Percentiles rank a stretch among this genome's conserved stretches.
These are phyloP conservation scores for Phytophthora quininea DNA, from an alignment of 352 stramenopile species.

Conservation along the genomic window DNA sequence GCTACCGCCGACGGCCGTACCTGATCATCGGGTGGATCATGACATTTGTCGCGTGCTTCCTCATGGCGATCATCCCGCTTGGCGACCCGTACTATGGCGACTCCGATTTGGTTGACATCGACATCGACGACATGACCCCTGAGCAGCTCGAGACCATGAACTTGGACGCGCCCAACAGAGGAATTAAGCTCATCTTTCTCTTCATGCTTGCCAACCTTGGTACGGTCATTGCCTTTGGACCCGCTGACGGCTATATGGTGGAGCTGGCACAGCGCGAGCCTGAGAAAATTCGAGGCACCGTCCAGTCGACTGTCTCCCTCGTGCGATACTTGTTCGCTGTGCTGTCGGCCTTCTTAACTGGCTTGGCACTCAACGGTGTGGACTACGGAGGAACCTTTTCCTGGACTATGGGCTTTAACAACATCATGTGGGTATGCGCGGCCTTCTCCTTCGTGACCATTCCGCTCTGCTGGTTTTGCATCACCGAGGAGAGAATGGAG, in stretches of 20 bases:
- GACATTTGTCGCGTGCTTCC: constrained; percentile 27
- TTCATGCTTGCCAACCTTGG: constrained; percentile 70
- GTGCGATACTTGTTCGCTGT: constrained; percentile 40
- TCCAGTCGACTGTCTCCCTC: constrained; percentile 35
- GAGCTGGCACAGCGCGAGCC: constrained; percentile 50
- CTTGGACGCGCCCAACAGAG: constrained; percentile 30
- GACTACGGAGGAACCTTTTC: constrained; percentile 49
- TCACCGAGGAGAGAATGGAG: constrained; percentile 30
- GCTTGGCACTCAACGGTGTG: constrained; percentile 38
- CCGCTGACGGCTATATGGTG: constrained; percentile 54
- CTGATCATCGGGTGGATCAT: constrained; percentile 61
- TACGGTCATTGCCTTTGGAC: constrained; percentile 69
- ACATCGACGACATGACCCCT: constrained; percentile 21
- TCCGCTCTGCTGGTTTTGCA: constrained; percentile 36
- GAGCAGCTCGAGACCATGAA: constrained; percentile 36
- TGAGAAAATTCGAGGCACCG: constrained; percentile 30
- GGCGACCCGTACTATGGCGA: constrained; percentile 43
- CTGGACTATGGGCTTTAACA: constrained; percentile 51
- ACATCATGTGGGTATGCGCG: constrained; percentile 41
- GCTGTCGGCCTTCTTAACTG: constrained; percentile 39
- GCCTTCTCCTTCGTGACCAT: constrained; percentile 28
- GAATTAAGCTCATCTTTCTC: constrained; percentile 50
- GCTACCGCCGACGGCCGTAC: constrained; percentile 74
- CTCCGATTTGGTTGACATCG: constrained; percentile 17
- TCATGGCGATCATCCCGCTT: constrained; percentile 42